Evolutionary conservation across 208 protist genomes (phyloP).

Genomic region (Leishmania martiniquensis): DNA sequence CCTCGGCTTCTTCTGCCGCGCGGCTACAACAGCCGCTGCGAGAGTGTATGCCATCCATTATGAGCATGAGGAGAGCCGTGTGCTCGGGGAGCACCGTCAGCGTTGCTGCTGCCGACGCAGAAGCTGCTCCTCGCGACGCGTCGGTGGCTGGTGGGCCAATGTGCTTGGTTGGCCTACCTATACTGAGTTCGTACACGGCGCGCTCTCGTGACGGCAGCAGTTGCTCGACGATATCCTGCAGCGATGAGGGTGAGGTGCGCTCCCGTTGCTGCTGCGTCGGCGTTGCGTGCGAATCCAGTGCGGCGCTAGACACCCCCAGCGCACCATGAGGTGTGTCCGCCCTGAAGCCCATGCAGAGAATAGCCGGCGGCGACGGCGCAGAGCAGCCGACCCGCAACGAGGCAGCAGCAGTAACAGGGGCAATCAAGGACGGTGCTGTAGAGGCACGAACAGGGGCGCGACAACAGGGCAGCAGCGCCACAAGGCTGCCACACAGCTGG

Average conservation of each 20-base stretch:
- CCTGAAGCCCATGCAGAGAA: constrained; percentile 18
- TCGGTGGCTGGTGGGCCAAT: background rate
- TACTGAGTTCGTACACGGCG: constrained; percentile 15
- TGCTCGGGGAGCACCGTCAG: constrained; percentile 4
- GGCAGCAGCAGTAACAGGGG: background rate
- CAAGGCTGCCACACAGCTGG: constrained; percentile 10
- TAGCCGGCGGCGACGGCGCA: constrained; percentile 3
- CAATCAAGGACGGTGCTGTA: background rate
- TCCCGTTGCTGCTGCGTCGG: background rate
- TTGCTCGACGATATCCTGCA: constrained; percentile 13
- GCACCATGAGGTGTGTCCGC: constrained; percentile 14
- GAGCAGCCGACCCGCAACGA: background rate
- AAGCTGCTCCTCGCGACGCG: too few species aligned
- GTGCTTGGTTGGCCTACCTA: constrained; percentile 1
- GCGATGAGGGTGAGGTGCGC: background rate
- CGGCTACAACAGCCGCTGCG: background rate
- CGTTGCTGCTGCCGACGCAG: background rate
- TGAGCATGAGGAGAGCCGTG: constrained; percentile 21
- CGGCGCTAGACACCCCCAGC: constrained; percentile 10
- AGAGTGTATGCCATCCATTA: constrained; percentile 16
- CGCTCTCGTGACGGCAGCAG: constrained; percentile 24
- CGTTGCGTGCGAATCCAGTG: constrained; percentile 11
- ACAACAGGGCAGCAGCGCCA: constrained; percentile 12
- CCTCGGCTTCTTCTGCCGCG: background rate
- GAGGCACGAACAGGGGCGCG: background rate